These are phyloP conservation scores for Mortierella claussenii DNA, from an alignment of 192 early-diverging fungal genomes.

Conservation along the genomic window DNA sequence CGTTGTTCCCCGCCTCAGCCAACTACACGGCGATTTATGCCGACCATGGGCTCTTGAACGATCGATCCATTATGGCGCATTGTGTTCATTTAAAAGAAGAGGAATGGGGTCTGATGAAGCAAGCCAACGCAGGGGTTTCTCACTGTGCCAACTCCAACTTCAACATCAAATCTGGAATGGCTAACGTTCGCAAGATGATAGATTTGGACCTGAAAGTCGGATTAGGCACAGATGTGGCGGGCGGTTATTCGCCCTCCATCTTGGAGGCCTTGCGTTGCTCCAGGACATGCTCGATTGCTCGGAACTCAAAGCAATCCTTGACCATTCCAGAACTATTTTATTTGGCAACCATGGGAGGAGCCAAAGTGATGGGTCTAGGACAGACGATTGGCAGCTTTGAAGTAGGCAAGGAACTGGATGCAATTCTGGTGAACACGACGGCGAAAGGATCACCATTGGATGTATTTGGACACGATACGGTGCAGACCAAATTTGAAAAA, in stretches of 20 bases:
- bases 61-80: slow-evolving; percentile 81
- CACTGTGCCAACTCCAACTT: slow-evolving; percentile 88
- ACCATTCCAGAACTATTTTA: slow-evolving; percentile 60
- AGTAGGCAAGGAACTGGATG: slow-evolving; percentile 83
- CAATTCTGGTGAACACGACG: slow-evolving; percentile 75
- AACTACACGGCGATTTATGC: slow-evolving; percentile 75
- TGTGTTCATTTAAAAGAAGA: slow-evolving; percentile 75
- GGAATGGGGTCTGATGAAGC: slow-evolving; percentile 66
- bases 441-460: slow-evolving; percentile 52
- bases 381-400: slow-evolving; percentile 72
- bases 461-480: slow-evolving; percentile 20
- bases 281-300: slow-evolving; percentile 56
- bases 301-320: slow-evolving; percentile 9
- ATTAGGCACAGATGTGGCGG: slow-evolving; percentile 87
- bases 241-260: slow-evolving; percentile 79
- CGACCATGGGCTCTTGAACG: slow-evolving; percentile 67
- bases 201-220: slow-evolving; percentile 70
- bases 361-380: slow-evolving; percentile 70
- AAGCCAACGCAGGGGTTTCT: slow-evolving; percentile 67
- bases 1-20: slow-evolving; percentile 14
- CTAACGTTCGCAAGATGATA: slow-evolving; percentile 71
- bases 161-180: slow-evolving; percentile 68
- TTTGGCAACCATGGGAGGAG: slow-evolving; percentile 85
- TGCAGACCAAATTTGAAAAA: slow-evolving; percentile 66
- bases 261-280: slow-evolving; percentile 82